Percentiles rank a stretch among this genome's conserved stretches.
Conservation (phyloP, 495 filamentous ascomycete species). For the Daldinia grandis region DNA sequence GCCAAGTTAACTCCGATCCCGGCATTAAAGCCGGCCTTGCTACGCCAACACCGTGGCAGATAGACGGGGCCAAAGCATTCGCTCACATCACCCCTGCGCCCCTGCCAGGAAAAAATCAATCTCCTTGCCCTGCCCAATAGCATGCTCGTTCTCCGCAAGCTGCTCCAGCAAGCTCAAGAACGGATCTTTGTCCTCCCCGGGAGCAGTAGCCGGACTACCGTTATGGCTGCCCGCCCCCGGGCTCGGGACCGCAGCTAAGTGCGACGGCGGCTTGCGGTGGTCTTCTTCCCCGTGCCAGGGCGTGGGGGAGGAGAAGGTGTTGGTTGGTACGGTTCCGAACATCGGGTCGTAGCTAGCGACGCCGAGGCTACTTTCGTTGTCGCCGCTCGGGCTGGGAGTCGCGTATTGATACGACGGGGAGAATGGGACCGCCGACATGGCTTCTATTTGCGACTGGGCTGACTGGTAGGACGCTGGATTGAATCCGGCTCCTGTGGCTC, state of each 20-base stretch:
- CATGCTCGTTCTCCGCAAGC: constrained; percentile 77
- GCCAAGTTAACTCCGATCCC: not conserved
- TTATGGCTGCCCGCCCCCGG: constrained; percentile 52
- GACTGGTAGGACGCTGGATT: constrained; percentile 34
- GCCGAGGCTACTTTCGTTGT: constrained; percentile 35
- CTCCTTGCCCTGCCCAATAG: constrained; percentile 65
- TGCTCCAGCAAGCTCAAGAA: constrained; percentile 82
- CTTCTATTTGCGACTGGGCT: constrained; percentile 33
- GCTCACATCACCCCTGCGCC: constrained; percentile 32
- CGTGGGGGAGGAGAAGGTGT: constrained; percentile 56
- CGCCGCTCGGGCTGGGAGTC: constrained; percentile 37
- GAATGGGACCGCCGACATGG: constrained; percentile 47
- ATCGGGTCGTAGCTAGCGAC: constrained; percentile 61
- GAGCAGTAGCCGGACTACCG: constrained; percentile 49
- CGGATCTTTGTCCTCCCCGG: constrained; percentile 73
- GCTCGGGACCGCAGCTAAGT: constrained; percentile 42
- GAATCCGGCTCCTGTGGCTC: constrained; percentile 36
- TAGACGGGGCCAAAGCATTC: not conserved
- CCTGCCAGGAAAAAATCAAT: constrained; percentile 73
- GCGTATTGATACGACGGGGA: constrained; percentile 53
- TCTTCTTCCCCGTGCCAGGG: constrained; percentile 54
- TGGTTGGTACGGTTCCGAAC: constrained; percentile 59
- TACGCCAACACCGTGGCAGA: not conserved
- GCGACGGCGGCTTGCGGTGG: constrained; percentile 29
- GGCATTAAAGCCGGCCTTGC: not conserved